Base-by-base conservation (phyloP, 805 yeast genomes). In the Kluyveromyces nonfermentans region DNA sequence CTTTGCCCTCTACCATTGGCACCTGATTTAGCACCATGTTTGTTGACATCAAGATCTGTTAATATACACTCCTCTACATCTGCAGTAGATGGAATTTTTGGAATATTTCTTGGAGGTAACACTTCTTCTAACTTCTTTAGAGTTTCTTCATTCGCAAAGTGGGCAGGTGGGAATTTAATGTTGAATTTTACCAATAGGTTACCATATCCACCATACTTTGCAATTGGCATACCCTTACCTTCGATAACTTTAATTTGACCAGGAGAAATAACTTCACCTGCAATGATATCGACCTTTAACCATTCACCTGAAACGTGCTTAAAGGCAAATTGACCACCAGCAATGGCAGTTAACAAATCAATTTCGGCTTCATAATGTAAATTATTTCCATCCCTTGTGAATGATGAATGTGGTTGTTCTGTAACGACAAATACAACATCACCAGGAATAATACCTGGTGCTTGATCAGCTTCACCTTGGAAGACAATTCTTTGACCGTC, bases 161-260 rank as follows among this genome's bases (percentile, higher is more conserved):
- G 74, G 43, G 73, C 67, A 42, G 63, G 62, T 52, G 99, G 99
- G 86, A 93, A 93, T 62, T 84, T 87, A 58, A 93, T 76, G 52
- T 78, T 80, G 69, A 93, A 93, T 62, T 85, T 82, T 55, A 93
- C 70, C 57, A 85, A 78, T 70, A 93, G 74, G 70, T 87, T 79
- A 68, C 99, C 99, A 58, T 65, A 73, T 50, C 88, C 86, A 64
- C 95, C 95, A 63, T 77, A 82, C 69, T 93, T 80, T 69, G 74
- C 82, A 52, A 90, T 71, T 53, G 98, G 99, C 98, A 93, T 93
- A 80, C 99, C 99, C 68, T 90, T 89, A 57, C 81, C 86, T 55
- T 83, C 87, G 50, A 93, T 70, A 44, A 87, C 87, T 69, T 87
- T 89, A 56, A 80, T 71, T 35, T 72, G 63, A 51, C 85, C 95